Base-by-base conservation (phyloP, 2,329 filamentous ascomycete genomes). In the Phialocephala sp. region DNA sequence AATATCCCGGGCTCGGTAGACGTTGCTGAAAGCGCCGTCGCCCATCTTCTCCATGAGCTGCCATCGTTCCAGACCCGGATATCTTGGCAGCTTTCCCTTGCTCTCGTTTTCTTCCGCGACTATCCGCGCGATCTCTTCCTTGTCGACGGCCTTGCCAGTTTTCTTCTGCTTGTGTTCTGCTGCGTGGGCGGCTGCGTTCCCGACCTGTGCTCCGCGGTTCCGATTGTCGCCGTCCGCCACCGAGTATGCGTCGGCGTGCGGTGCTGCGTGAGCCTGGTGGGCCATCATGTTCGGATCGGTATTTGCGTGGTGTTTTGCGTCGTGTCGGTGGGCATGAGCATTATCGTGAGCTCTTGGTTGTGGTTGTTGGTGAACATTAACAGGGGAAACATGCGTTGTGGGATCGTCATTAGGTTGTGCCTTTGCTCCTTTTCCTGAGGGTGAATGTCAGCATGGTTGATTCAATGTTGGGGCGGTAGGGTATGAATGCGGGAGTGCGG, bases 11-110 rank as follows among this genome's bases (percentile, higher is more conserved):
- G 95, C 95, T 45, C 92, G 89, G 80, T 98, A 99, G 70, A 99
- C 95, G 76, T 98, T 98, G 83, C 94, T 98, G 84, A 99, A 99
- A 67, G 95, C 95, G 68, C 95, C 95, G 73, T 98, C 95, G 70
- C 95, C 95, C 94, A 99, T 99, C 85, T 98, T 98, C 80, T 97
- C 94, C 60, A 95, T 66, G 39, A 97, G 82, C 62, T 90, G 87
- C 90, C 92, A 99, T 75, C 94, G 83, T 73, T 97, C 93, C 45
- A 97, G 82, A 43, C 92, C 92, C 0, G 92, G 91, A 74, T 97
- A 97, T 72, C 83, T 86, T 47, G 95, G 94, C 75, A 98, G 89
- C 79, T 94, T 97, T 76, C 88, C 88, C 78, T 89, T 92, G 79
- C 83, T 92, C 74, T 92, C 91, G 66, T 93, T 92, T 82, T 98